A percentile compares a stretch with the other conserved stretches of the same genome.
phyloP scores from a whole-genome alignment of 2,329 filamentous ascomycete species.

The Neonectria ditissima region DNA sequence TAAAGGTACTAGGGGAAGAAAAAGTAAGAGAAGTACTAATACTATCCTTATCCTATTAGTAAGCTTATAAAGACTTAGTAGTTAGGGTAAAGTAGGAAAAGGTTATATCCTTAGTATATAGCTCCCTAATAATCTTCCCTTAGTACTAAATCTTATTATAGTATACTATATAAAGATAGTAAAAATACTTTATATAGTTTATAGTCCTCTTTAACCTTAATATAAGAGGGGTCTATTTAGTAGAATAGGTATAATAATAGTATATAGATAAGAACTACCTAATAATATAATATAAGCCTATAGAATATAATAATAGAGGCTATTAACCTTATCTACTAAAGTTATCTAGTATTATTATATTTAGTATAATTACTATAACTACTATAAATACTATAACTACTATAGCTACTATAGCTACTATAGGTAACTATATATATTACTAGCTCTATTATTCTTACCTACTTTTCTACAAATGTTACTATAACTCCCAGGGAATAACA shows the following conservation, averaged over 20 bases:
- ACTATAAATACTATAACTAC: too few relatives aligned
- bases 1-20: neutral
- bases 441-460: too few relatives aligned
- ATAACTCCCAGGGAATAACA: too few relatives aligned
- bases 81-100: neutral
- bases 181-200: neutral
- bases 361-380: too few relatives aligned
- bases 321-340: too few relatives aligned
- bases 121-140: neutral
- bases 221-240: neutral
- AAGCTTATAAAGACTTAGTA: neutral
- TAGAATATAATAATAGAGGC: too few relatives aligned
- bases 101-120: neutral
- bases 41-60: neutral
- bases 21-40: neutral
- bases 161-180: neutral
- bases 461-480: too few relatives aligned
- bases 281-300: too few relatives aligned
- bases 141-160: neutral
- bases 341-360: too few relatives aligned
- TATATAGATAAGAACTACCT: neutral
- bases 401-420: too few relatives aligned
- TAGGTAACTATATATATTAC: too few relatives aligned
- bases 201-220: neutral
- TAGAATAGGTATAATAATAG: neutral